phyloP scores from a whole-genome alignment of 805 yeast genomes.

The Priceomyces castillae region DNA sequence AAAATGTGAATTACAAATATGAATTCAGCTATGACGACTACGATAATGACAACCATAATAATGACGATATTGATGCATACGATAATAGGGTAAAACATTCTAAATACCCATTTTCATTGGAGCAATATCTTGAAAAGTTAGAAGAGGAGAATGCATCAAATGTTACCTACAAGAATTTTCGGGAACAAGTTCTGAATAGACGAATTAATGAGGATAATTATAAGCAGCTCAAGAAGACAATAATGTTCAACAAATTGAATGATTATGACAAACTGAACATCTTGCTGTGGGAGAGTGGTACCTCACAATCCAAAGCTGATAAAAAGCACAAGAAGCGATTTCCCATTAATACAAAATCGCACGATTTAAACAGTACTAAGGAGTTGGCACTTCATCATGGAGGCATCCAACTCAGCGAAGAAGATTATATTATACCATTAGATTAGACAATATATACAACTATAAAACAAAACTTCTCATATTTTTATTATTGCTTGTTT shows the following conservation, averaged over 20 bases:
- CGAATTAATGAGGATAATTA: conserved; percentile 2
- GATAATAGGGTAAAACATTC: background rate
- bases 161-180: conserved; percentile 7
- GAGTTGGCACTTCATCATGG: conserved; percentile 12
- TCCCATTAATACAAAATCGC: conserved; percentile 4
- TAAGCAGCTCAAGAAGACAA: conserved; percentile 3
- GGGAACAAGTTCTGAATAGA: conserved; percentile 5
- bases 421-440: conserved; percentile 10
- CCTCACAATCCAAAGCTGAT: background rate
- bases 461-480: background rate
- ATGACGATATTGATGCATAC: conserved; percentile 2
- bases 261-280: conserved; percentile 4
- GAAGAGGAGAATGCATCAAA: conserved; percentile 5
- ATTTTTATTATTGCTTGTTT: background rate
- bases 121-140: conserved; percentile 5
- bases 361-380: conserved; percentile 1
- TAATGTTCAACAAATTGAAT: conserved; percentile 11
- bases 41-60: conserved; percentile 9
- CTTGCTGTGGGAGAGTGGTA: conserved; percentile 9
- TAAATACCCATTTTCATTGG: background rate
- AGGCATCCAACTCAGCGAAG: conserved; percentile 10
- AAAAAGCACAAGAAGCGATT: conserved; percentile 2
- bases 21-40: conserved; percentile 20
- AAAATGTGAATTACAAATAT: conserved; percentile 23
- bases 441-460: conserved; percentile 4